Base-by-base conservation (phyloP, 306 rosid species). In the Trifolium pratense region DNA sequence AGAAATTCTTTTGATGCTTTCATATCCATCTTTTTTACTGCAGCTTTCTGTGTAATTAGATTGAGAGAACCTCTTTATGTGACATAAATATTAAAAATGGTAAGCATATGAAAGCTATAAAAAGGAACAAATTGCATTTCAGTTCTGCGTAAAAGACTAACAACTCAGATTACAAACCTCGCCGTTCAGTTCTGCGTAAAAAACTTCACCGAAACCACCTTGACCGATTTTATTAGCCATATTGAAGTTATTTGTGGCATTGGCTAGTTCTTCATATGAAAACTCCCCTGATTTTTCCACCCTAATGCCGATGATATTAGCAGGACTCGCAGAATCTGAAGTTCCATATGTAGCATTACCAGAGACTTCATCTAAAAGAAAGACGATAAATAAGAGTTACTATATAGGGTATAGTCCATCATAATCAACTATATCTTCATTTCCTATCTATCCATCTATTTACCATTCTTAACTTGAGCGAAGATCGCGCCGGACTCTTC, bases 151-250 rank as follows among this genome's bases (percentile, higher is more conserved):
- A 89, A 79, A 85, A 93, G n/a, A n/a, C 58, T 17, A 52, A 52
- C 57, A 52, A 52, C 9, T 3, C 6, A 4, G 34, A 56, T 56
- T 23, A 89, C 91, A 59, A 78, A 93, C 98, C 98, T 93, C 97
- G 71, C 98, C 98, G 66, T 90, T 89, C 79, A 93, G 78, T 75
- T 91, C 98, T 26, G 96, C 98, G 71, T 85, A 89, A 79, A 85
- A 93, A 51, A 93, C 98, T 26, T 85, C 83, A 70, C 97, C 98
- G 34, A 87, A 93, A 79, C 97, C 98, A 74, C 98, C 98, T 89
- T 87, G 86, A 46, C 98, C 98, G 63, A 93, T 91, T 83, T 88
- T 86, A 67, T 86, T 80, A 68, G 89, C 88, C 72, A 87, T 13
- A 68, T 83, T 86, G 78, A 93, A 93, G 88, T 93, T 64, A 76